A percentile compares a stretch with the other conserved stretches of the same genome.
These are phyloP conservation scores for Elongisporangium senticosum DNA, from an alignment of 352 stramenopile species.

Conservation along the genomic window DNA sequence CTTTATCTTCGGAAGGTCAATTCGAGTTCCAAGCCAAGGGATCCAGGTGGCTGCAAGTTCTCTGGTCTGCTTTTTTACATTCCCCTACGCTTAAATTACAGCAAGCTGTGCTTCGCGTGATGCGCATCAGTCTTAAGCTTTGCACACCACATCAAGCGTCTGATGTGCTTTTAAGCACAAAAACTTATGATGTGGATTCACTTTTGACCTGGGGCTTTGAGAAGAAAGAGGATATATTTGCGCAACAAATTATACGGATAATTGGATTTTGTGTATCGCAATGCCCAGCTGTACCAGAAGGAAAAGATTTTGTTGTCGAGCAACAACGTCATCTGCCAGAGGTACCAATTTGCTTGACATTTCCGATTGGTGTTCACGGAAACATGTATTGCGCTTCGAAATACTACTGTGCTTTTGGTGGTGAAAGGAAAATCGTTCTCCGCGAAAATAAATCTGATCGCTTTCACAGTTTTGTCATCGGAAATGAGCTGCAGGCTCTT, in stretches of 20 bases:
- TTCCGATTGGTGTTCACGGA: conserved; percentile 23
- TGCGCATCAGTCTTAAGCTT: conserved; percentile 30
- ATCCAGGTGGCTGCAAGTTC: conserved; percentile 43
- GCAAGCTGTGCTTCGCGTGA: conserved; percentile 55
- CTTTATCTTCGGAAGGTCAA: conserved; percentile 42
- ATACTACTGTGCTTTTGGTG: no score
- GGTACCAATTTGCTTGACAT: conserved; percentile 23
- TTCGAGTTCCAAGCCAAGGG: conserved; percentile 31
- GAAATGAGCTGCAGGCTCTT: conserved; percentile 18
- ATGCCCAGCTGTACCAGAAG: conserved; percentile 10
- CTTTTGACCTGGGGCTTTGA: conserved; percentile 14
- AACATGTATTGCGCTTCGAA: conserved; percentile 17
- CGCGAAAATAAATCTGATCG: background rate
- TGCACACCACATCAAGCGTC: conserved; percentile 24
- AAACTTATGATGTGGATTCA: background rate
- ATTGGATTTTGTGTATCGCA: conserved; percentile 36
- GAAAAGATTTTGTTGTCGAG: background rate
- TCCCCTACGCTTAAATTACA: conserved; percentile 46
- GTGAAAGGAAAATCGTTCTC: no score
- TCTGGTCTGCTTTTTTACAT: conserved; percentile 42
- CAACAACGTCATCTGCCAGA: background rate
- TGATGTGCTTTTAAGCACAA: conserved; percentile 9
- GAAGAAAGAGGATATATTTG: conserved; percentile 20
- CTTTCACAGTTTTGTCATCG: conserved; percentile 13
- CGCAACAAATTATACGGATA: conserved; percentile 40